Conservation (phyloP, 2,329 filamentous ascomycete species). For the Paraphaeosphaeria sporulosa region DNA sequence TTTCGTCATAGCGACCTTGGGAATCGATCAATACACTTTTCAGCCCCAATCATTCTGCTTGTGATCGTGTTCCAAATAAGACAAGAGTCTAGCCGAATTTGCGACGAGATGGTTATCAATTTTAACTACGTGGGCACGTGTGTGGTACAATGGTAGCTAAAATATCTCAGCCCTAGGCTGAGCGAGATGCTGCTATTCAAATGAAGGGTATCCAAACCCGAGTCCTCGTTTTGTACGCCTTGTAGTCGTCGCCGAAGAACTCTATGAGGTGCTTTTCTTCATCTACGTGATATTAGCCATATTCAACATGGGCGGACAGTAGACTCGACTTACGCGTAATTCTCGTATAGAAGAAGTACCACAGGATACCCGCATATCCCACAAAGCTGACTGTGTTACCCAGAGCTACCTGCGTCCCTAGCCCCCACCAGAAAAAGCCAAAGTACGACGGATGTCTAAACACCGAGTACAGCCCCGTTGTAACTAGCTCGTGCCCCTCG, state of each 20-base stretch:
- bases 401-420: slow-evolving; percentile 91
- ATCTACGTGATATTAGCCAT: slow-evolving; percentile 50
- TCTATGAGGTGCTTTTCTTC: slow-evolving; percentile 80
- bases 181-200: slow-evolving; percentile 8
- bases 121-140: too few relatives aligned
- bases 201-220: slow-evolving; percentile 84
- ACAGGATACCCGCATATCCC: slow-evolving; percentile 77
- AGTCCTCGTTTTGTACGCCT: slow-evolving; percentile 74
- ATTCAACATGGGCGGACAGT: not conserved
- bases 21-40: not conserved
- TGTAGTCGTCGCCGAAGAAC: slow-evolving; percentile 88
- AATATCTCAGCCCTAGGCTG: too few relatives aligned
- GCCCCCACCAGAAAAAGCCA: slow-evolving; percentile 97
- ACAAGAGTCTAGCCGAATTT: too few relatives aligned
- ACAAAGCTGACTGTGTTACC: slow-evolving; percentile 83
- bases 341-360: slow-evolving; percentile 80
- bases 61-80: not conserved
- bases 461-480: slow-evolving; percentile 76
- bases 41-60: not conserved
- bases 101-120: too few relatives aligned
- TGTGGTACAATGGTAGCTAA: too few relatives aligned
- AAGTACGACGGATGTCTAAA: slow-evolving; percentile 93
- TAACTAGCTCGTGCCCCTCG: slow-evolving; percentile 81
- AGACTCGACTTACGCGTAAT: slow-evolving; percentile 65
- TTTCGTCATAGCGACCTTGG: not conserved